Conservation (phyloP, 164 flowering plant genomes). For the Aristolochia californica region DNA sequence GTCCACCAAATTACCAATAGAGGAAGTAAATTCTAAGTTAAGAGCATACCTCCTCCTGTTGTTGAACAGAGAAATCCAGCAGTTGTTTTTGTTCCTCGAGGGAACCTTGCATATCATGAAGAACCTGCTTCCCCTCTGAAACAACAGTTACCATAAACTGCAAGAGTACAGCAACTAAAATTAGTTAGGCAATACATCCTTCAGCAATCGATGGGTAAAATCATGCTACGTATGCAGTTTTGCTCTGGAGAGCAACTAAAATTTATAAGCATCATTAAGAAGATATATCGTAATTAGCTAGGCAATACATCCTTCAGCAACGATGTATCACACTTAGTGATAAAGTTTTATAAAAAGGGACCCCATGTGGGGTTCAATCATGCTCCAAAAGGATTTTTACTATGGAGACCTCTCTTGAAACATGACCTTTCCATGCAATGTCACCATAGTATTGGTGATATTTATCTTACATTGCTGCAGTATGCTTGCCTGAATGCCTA, state of each 20-base stretch:
- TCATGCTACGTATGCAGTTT: no score
- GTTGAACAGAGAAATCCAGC: conserved; percentile 36
- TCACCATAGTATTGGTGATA: no score
- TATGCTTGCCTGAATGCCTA: no score
- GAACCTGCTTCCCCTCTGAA: conserved; percentile 47
- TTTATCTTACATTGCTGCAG: no score
- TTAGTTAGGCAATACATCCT: background rate
- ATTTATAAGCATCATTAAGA: no score
- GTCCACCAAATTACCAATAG: background rate
- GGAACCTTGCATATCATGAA: conserved; percentile 38
- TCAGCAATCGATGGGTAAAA: no score
- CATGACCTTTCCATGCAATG: no score
- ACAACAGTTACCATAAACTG: conserved; percentile 48
- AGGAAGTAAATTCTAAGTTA: background rate
- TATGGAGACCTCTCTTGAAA: no score
- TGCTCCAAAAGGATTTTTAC: no score
- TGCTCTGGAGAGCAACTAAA: no score
- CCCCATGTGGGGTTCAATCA: no score
- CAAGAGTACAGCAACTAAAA: conserved; percentile 7
- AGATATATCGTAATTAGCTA: background rate
- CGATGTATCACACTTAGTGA: background rate
- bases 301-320: background rate
- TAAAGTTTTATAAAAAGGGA: no score
- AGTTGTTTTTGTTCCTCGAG: conserved; percentile 47
- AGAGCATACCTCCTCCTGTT: conserved; percentile 49